phyloP scores from a whole-genome alignment of 805 yeast species.

The Saccharomycopsis fodiens region DNA sequence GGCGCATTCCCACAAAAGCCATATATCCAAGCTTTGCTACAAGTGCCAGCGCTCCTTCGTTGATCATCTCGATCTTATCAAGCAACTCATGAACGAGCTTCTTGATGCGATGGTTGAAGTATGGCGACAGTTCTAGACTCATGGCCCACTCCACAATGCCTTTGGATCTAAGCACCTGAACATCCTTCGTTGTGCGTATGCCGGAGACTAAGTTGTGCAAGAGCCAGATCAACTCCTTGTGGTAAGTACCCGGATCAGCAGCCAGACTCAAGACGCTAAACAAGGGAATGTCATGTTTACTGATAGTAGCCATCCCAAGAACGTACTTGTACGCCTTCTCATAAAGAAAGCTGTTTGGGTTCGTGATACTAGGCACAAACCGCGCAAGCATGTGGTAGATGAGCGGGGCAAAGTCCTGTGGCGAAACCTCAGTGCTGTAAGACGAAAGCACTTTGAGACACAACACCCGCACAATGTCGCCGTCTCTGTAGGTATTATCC shows the following conservation, averaged over 20 bases:
- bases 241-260: conserved; percentile 42
- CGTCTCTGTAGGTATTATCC: conserved; percentile 43
- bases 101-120: conserved; percentile 33
- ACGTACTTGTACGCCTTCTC: conserved; percentile 66
- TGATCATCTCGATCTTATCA: conserved; percentile 40
- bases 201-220: conserved; percentile 42
- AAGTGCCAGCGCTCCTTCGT: conserved; percentile 50
- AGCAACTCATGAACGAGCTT: conserved; percentile 36
- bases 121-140: conserved; percentile 47
- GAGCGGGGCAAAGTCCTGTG: conserved; percentile 34
- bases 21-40: conserved; percentile 50
- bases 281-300: conserved; percentile 38
- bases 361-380: conserved; percentile 47
- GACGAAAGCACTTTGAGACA: conserved; percentile 36
- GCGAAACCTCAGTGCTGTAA: conserved; percentile 22
- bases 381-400: conserved; percentile 50
- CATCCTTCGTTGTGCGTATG: conserved; percentile 41
- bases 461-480: conserved; percentile 44
- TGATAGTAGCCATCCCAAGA: conserved; percentile 36
- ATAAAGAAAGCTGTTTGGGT: conserved; percentile 69
- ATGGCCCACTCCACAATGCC: conserved; percentile 64
- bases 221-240: conserved; percentile 62
- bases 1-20: conserved; percentile 22
- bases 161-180: conserved; percentile 41
- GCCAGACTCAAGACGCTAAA: conserved; percentile 27